A percentile compares a stretch with the other conserved stretches of the same genome.
Evolutionary conservation across 148 eudicot genomes (phyloP).

Genomic region (Silene latifolia): DNA sequence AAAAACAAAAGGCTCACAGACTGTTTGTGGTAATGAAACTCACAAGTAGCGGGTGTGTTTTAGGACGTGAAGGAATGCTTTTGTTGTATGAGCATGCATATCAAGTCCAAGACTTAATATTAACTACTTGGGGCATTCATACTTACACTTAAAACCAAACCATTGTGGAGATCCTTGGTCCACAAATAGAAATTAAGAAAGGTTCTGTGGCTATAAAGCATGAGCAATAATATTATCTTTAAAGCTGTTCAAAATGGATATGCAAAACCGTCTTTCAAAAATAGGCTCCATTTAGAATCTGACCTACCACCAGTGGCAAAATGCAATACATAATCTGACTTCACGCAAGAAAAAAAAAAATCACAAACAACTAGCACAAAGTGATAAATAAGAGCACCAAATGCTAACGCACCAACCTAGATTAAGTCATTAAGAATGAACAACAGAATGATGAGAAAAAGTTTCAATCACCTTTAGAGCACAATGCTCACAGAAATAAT

Average conservation of each 20-base stretch:
- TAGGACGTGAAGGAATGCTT: neutral
- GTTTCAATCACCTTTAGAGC: slow-evolving; percentile 57
- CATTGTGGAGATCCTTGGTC: neutral
- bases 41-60: neutral
- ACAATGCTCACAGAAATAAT: slow-evolving; percentile 92
- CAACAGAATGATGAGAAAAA: neutral
- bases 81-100: neutral
- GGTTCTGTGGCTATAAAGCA: neutral
- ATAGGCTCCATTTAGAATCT: neutral
- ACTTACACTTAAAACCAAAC: too few relatives aligned
- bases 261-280: neutral
- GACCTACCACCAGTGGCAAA: neutral
- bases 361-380: neutral
- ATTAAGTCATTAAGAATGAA: neutral
- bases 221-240: neutral
- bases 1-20: neutral
- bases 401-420: neutral
- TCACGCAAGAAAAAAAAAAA: neutral
- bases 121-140: too few relatives aligned
- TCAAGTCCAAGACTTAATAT: neutral
- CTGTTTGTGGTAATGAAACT: neutral
- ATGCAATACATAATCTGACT: neutral
- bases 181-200: neutral
- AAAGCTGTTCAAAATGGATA: neutral
- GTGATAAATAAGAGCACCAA: neutral